A percentile compares a stretch with the other conserved stretches of the same genome.
Evolutionary conservation across 768 basidiomycete genomes (phyloP).

Genomic region (Dendrothele bispora): DNA sequence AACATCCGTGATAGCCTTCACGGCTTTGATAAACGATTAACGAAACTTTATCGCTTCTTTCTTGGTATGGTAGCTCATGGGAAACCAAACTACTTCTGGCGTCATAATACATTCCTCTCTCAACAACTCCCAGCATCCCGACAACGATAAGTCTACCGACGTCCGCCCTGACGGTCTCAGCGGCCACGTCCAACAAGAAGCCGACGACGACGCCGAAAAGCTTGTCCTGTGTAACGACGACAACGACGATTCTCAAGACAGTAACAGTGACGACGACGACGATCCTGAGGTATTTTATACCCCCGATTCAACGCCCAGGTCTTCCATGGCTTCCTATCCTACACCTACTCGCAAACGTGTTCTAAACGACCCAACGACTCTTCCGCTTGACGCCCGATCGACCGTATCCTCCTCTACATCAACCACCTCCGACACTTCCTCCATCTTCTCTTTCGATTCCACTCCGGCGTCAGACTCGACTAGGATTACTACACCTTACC

Average conservation of each 20-base stretch:
- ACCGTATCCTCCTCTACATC: slow-evolving; percentile 31
- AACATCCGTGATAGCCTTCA: too few relatives aligned
- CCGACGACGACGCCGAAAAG: slow-evolving; percentile 2
- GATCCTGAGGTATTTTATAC: slow-evolving; percentile 60
- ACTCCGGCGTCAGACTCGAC: slow-evolving; percentile 35
- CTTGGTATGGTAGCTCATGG: too few relatives aligned
- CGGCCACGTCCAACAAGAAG: too few relatives aligned
- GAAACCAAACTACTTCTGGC: too few relatives aligned
- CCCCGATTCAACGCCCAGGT: slow-evolving; percentile 53
- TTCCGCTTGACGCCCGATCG: slow-evolving; percentile 24
- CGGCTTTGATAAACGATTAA: too few relatives aligned
- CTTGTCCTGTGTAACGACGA: neutral
- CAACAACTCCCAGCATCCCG: too few relatives aligned
- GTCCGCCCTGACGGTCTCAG: too few relatives aligned
- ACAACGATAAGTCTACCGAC: too few relatives aligned
- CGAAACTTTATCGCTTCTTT: too few relatives aligned
- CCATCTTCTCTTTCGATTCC: slow-evolving; percentile 35
- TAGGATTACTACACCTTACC: slow-evolving; percentile 31
- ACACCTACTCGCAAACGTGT: slow-evolving; percentile 21
- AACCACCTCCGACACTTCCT: slow-evolving; percentile 40
- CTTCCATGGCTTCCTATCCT: slow-evolving; percentile 41
- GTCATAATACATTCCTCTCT: too few relatives aligned
- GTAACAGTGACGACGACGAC: slow-evolving; percentile 24
- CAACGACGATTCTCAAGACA: neutral
- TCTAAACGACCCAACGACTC: slow-evolving; percentile 21